Evolutionary conservation across 176 grass and related monocot species (phyloP).

Genomic region (Aechmea fasciata): DNA sequence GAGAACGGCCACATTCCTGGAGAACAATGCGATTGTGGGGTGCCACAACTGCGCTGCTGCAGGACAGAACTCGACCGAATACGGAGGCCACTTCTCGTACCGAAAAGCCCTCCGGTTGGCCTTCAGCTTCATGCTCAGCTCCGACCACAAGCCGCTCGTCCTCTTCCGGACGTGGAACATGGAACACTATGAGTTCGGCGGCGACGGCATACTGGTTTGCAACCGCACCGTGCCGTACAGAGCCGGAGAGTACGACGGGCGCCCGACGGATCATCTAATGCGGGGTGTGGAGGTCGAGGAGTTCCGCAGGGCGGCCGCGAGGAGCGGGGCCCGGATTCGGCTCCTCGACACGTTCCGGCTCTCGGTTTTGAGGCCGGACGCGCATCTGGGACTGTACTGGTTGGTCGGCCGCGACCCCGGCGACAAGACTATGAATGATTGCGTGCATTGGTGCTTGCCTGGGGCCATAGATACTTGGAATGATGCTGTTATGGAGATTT

Average conservation of each 20-base stretch:
- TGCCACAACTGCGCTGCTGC: conserved; percentile 53
- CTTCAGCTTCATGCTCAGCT: conserved; percentile 47
- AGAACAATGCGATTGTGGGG: conserved; percentile 40
- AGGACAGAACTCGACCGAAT: conserved; percentile 39
- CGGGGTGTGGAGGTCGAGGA: conserved; percentile 54
- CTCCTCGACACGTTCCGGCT: conserved; percentile 62
- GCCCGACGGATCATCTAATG: conserved; percentile 39
- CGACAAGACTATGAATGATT: conserved; percentile 55
- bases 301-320: conserved; percentile 26
- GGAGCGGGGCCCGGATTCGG: conserved; percentile 18
- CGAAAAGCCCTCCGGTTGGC: conserved; percentile 28
- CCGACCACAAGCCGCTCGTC: conserved; percentile 50
- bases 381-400: conserved; percentile 62
- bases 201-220: conserved; percentile 63
- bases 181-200: conserved; percentile 58
- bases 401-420: conserved; percentile 38
- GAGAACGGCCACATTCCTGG: conserved; percentile 61
- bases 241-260: conserved; percentile 26
- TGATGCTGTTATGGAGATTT: conserved; percentile 64
- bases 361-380: conserved; percentile 63
- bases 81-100: conserved; percentile 28
- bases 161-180: conserved; percentile 68
- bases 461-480: conserved; percentile 73
- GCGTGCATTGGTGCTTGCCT: conserved; percentile 87
- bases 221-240: conserved; percentile 59